Percentiles rank a stretch among this genome's conserved stretches.
These are phyloP conservation scores for Suhomyces yuchorum DNA, from an alignment of 1,139 yeast genomes.

Conservation along the genomic window DNA sequence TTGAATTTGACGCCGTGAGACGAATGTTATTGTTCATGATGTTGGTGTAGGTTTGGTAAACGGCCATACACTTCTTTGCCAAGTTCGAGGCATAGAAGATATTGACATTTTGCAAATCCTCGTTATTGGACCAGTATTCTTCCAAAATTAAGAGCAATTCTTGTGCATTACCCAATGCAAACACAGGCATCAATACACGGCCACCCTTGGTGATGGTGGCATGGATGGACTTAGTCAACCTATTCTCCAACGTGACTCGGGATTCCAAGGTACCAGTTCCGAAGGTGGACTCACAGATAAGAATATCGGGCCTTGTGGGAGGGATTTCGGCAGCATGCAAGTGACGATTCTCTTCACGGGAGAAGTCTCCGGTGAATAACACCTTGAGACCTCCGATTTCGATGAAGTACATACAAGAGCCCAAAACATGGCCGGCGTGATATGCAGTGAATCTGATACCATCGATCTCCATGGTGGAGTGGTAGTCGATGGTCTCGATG, in stretches of 20 bases:
- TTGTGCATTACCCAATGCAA: constrained; percentile 96
- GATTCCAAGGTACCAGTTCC: constrained; percentile 98
- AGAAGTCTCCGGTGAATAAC: constrained; percentile 93
- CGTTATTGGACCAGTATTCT: constrained; percentile 88
- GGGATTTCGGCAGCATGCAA: constrained; percentile 95
- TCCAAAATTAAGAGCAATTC: constrained; percentile 86
- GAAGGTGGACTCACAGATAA: constrained; percentile 93
- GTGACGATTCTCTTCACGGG: constrained; percentile 94
- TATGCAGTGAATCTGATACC: constrained; percentile 96
- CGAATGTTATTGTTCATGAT: constrained; percentile 95
- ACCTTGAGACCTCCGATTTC: constrained; percentile 92
- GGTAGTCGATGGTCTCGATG: constrained; percentile 93
- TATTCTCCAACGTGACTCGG: constrained; percentile 76
- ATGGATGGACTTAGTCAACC: constrained; percentile 80
- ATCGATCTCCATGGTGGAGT: constrained; percentile 89
- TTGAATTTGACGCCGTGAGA: constrained; percentile 53
- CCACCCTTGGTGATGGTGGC: constrained; percentile 89
- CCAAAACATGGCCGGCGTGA: constrained; percentile 98
- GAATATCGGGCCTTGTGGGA: constrained; percentile 80
- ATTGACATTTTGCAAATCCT: constrained; percentile 78
- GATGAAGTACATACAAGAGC: constrained; percentile 96
- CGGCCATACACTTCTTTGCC: constrained; percentile 96
- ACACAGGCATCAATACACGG: constrained; percentile 87
- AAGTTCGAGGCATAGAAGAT: constrained; percentile 90
- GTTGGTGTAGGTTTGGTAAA: constrained; percentile 91